Evolutionary conservation across 371 early-diverging fungal genomes (phyloP).

Genomic region (Mortierella sp.): DNA sequence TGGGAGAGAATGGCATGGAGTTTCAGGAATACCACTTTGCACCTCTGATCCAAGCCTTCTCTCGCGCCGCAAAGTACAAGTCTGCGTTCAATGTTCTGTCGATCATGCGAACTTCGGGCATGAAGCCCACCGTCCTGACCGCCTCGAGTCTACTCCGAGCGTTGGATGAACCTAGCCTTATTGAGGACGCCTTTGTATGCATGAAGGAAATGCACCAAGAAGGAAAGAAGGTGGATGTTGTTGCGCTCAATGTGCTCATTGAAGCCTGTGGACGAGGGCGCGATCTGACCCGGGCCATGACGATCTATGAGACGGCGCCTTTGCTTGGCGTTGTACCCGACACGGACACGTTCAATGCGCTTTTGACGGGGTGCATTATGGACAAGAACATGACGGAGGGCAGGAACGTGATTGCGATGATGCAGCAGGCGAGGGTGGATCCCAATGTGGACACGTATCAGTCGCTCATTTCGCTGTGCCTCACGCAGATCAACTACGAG

Average conservation of each 20-base stretch:
- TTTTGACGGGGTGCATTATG: conserved; percentile 67
- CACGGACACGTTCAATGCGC: conserved; percentile 69
- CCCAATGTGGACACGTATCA: conserved; percentile 70
- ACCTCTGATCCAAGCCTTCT: conserved; percentile 76
- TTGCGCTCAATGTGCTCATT: conserved; percentile 73
- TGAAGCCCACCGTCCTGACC: conserved; percentile 57
- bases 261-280: conserved; percentile 62
- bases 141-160: conserved; percentile 53
- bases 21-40: conserved; percentile 76
- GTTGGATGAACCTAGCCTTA: conserved; percentile 41
- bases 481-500: conserved; percentile 73
- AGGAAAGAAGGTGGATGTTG: conserved; percentile 61
- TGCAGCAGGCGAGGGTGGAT: conserved; percentile 61
- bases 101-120: conserved; percentile 71
- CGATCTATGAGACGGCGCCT: conserved; percentile 63
- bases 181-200: conserved; percentile 63
- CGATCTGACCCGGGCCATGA: conserved; percentile 64
- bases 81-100: conserved; percentile 73
- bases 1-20: conserved; percentile 63
- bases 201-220: conserved; percentile 64
- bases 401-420: conserved; percentile 64
- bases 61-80: conserved; percentile 62
- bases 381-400: conserved; percentile 67
- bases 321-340: conserved; percentile 62
- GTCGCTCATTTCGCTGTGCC: conserved; percentile 63